phyloP scores from a whole-genome alignment of 306 rosid species.

The Pueraria montana region DNA sequence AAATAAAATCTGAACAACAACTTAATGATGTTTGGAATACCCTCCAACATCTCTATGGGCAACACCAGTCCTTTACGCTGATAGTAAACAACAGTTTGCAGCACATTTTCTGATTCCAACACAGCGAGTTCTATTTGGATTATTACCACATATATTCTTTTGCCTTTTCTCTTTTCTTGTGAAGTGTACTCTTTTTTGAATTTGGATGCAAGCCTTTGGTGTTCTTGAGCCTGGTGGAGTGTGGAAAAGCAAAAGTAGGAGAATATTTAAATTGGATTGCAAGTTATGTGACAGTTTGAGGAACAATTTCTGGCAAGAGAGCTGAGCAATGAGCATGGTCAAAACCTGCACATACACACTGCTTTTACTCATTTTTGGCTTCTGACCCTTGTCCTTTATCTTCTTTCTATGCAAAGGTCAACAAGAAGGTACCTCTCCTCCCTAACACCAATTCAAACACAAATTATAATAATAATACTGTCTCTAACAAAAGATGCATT shows the following conservation, averaged over 20 bases:
- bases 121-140: neutral
- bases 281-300: neutral
- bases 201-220: neutral
- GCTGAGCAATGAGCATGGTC: conserved; percentile 21
- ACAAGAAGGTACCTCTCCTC: neutral
- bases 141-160: neutral
- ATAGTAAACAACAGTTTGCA: neutral
- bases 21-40: neutral
- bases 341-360: conserved; percentile 1
- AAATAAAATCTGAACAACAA: neutral
- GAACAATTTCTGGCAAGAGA: conserved; percentile 8
- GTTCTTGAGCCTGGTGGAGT: neutral
- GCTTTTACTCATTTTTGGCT: conserved; percentile 13
- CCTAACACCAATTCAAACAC: neutral
- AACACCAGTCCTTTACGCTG: neutral
- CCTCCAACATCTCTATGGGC: neutral
- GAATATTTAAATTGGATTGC: conserved; percentile 11
- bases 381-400: conserved; percentile 20
- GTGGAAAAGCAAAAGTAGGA: neutral
- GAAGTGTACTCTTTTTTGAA: neutral
- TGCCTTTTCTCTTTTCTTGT: neutral
- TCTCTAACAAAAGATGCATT: neutral
- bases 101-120: neutral
- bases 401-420: conserved; percentile 32
- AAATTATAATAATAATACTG: neutral